A percentile compares a stretch with the other conserved stretches of the same genome.
These are phyloP conservation scores for Barbatosphaeria neglecta DNA, from an alignment of 495 filamentous ascomycete species.

Conservation along the genomic window DNA sequence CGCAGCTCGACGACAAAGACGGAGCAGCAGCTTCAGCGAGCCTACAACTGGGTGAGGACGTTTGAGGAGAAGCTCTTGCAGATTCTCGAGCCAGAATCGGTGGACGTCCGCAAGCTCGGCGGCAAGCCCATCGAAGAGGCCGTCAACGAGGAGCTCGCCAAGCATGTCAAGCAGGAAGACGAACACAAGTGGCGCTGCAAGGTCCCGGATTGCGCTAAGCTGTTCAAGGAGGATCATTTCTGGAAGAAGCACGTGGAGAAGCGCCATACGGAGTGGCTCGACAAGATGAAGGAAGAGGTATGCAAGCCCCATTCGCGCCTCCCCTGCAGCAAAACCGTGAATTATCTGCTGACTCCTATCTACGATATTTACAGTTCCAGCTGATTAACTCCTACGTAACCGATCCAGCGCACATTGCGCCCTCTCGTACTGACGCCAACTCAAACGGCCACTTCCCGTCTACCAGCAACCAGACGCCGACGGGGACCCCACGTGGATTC, in stretches of 20 bases:
- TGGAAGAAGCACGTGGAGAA: slow-evolving; percentile 98
- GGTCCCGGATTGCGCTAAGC: slow-evolving; percentile 86
- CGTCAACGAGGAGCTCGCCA: slow-evolving; percentile 71
- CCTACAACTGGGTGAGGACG: slow-evolving; percentile 98
- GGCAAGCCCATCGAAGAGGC: slow-evolving; percentile 80
- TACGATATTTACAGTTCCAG: slow-evolving; percentile 45
- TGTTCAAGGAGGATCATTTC: slow-evolving; percentile 94
- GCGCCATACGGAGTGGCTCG: slow-evolving; percentile 80
- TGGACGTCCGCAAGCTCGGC: slow-evolving; percentile 77
- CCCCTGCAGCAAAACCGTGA: no score
- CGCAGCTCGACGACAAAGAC: slow-evolving; percentile 57
- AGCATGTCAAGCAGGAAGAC: slow-evolving; percentile 92
- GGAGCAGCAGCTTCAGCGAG: slow-evolving; percentile 83
- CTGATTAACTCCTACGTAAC: slow-evolving; percentile 89
- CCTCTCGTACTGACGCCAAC: slow-evolving; percentile 88
- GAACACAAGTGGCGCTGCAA: slow-evolving; percentile 94
- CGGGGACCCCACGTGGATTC: slow-evolving; percentile 89
- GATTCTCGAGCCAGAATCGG: slow-evolving; percentile 78
- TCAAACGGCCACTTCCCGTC: slow-evolving; percentile 92
- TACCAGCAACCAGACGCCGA: slow-evolving; percentile 53
- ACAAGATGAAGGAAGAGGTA: slow-evolving; percentile 72
- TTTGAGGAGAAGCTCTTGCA: slow-evolving; percentile 95
- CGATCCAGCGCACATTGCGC: slow-evolving; percentile 85
- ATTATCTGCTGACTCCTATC: slow-evolving; percentile 2
- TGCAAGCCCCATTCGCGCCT: slow-evolving; percentile 16